Evolutionary conservation across 2,329 filamentous ascomycete genomes (phyloP), one percentile per base, ranked within the genome.

Genomic region (Aspergillus pseudonomiae): DNA sequence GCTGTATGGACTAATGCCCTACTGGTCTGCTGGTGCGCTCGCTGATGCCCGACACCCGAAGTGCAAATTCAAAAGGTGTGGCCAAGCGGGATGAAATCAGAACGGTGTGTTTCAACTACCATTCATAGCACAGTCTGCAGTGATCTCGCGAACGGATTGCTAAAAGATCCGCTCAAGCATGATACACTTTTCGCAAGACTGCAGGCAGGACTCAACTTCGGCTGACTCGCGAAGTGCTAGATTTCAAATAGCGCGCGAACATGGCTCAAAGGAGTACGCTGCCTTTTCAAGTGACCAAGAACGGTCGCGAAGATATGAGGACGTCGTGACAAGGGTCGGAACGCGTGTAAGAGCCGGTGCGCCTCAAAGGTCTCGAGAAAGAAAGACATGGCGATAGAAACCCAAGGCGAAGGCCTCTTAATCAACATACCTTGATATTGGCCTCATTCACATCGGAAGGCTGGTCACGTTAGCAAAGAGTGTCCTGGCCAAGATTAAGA

Each of bases 341-440:
- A 70, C 63, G 69, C 71, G 70, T 70, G 71, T 73, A 67, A 71
- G 71, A 73, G 70, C 72, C 74, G 74, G 72, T 75, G 74, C 75
- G 74, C 74, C 75, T 74, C 77, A 67, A 73, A 69, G 71, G 73
- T 75, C 73, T 77, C 72, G 76, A 80, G 75, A 65, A 79, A 55
- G 52, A 74, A 68, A 74, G 78, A 83, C 77, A 82, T 83, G 87
- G 86, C 88, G 88, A 90, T 86, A 82, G 86, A 88, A 89, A 85
- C 88, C 88, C 88, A 85, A 86, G 84, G 88, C 81, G 78, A 82
- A 77, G 82, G 87, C 89, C 89, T 90, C 85, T 91, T 88, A 85
- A 89, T 93, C 91, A 93, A 99, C 95, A 96, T 99, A 99, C 95
- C 95, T 99, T 98, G 85, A 99, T 96, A 89, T 96, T 92, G 84